Conservation (phyloP, 2,329 filamentous ascomycete species). For the Fusarium hostae region DNA sequence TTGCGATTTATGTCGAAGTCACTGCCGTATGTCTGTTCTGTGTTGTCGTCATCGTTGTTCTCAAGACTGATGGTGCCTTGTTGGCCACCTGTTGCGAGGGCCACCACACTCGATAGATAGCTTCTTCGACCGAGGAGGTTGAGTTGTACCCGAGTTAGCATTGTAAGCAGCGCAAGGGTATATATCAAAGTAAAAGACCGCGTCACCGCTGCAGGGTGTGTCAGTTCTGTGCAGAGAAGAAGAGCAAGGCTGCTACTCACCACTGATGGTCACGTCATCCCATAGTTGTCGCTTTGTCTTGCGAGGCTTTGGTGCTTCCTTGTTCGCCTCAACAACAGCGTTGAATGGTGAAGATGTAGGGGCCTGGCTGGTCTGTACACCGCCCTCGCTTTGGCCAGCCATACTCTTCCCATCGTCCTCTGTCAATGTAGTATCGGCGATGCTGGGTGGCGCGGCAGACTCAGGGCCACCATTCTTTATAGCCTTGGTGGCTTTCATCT, state of each 20-base stretch:
- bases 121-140: conserved; percentile 95
- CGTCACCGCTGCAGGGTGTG: conserved; percentile 75
- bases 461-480: conserved; percentile 67
- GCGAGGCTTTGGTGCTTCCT: conserved; percentile 60
- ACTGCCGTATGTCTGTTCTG: conserved; percentile 84
- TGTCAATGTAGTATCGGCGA: conserved; percentile 76
- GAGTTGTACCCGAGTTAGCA: conserved; percentile 94
- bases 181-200: conserved; percentile 92
- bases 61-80: conserved; percentile 87
- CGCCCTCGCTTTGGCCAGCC: conserved; percentile 80
- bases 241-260: conserved; percentile 62
- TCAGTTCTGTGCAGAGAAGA: conserved; percentile 13
- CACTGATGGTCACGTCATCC: conserved; percentile 97
- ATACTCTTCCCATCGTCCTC: conserved; percentile 87
- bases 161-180: conserved; percentile 85
- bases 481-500: conserved; percentile 80
- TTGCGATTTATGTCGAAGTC: conserved; percentile 96
- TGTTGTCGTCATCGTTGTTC: conserved; percentile 90
- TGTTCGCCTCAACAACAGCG: conserved; percentile 48
- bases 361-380: conserved; percentile 83
- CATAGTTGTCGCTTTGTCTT: conserved; percentile 94
- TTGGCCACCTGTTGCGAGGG: conserved; percentile 80
- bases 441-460: conserved; percentile 66
- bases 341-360: conserved; percentile 64
- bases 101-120: conserved; percentile 95